These are phyloP conservation scores for Saxophila tyrrhenica DNA, from an alignment of 495 filamentous ascomycete genomes.

Conservation along the genomic window DNA sequence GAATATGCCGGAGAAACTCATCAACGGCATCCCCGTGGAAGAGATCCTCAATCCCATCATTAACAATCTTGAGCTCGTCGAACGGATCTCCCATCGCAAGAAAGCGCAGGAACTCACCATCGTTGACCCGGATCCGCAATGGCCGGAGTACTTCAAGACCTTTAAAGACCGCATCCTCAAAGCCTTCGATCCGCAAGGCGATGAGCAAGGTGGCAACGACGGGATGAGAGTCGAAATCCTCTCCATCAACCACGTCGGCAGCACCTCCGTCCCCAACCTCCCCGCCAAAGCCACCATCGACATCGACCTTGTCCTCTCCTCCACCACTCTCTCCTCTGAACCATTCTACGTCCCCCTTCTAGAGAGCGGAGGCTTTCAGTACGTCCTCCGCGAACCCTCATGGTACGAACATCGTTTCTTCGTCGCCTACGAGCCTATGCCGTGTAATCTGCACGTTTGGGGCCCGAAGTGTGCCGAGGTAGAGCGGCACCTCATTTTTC, in stretches of 20 bases:
- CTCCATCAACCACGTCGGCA: conserved; percentile 33
- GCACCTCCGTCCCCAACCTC: conserved; percentile 40
- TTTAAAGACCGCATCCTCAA: conserved; percentile 26
- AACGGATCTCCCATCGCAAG: conserved; percentile 12
- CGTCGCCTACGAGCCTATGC: conserved; percentile 16
- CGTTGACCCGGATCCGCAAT: conserved; percentile 33
- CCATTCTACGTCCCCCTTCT: conserved; percentile 35
- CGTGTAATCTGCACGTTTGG: conserved; percentile 38
- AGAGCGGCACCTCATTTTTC: conserved; percentile 36
- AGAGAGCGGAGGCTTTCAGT: conserved; percentile 34
- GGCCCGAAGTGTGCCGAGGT: conserved; percentile 34
- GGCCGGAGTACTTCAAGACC: conserved; percentile 31
- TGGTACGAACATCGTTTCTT: conserved; percentile 42
- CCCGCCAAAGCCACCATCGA: conserved; percentile 41
- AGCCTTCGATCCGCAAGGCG: conserved; percentile 23
- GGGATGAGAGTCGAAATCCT: not conserved
- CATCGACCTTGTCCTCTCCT: conserved; percentile 36
- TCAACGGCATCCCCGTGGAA: conserved; percentile 17
- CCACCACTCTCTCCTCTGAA: conserved; percentile 29
- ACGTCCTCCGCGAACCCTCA: conserved; percentile 35
- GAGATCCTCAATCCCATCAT: conserved; percentile 3
- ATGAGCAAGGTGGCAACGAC: not conserved
- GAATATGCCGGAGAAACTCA: conserved; percentile 3
- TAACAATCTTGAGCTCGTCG: conserved; percentile 8
- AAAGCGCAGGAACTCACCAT: conserved; percentile 24